Base-by-base conservation (phyloP, 352 stramenopile species). In the Pythium myriotylum region DNA sequence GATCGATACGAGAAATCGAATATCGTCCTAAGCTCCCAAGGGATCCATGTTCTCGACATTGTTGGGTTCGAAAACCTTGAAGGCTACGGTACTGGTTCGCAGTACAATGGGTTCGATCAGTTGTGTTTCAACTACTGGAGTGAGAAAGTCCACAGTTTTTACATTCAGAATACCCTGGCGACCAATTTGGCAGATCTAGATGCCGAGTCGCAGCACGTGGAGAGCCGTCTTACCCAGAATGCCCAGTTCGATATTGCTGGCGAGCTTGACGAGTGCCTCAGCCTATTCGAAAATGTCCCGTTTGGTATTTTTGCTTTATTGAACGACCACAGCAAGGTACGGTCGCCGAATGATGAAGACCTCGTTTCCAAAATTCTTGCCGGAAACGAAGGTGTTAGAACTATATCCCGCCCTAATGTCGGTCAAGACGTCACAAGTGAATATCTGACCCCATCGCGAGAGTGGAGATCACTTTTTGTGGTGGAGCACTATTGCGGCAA, bases 71-170 rank as follows among this genome's bases (percentile, higher is more conserved):
- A 91, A 46, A 83, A 77, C 40, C 48, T 91, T 12, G 79, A 86
- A 22, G 66, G 37, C 12, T 29, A 24, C 27, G 42, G 35, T 26
- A 54, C 13, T n/a, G 56, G 46, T 7, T 59, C 69, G 5, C 66
- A 71, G n/a, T 62, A 81, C 35, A 89, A 89, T 45, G 82, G 79
- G 19, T 91, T 94, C 43, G 81, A 92, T 53, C 81, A 91, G 61
- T 69, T 92, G 12, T 91, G 83, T 47, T 86, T 84, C 49, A 91
- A 94, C 46, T 94, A 94, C 60, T 94, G 85, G 85, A 89, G 81
- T 55, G 83, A 94, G 59, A 94, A 92, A 41, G 78, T 90, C 19
- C 81, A 89, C 58, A 78, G 79, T 37, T 91, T 92, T 50, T 94
- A 89, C 65, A 72, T 92, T 27, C 79, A 90, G 65, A 88, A 88